Evolutionary conservation across 1,139 yeast genomes (phyloP).

Genomic region (Geotrichum phurueaensis): DNA sequence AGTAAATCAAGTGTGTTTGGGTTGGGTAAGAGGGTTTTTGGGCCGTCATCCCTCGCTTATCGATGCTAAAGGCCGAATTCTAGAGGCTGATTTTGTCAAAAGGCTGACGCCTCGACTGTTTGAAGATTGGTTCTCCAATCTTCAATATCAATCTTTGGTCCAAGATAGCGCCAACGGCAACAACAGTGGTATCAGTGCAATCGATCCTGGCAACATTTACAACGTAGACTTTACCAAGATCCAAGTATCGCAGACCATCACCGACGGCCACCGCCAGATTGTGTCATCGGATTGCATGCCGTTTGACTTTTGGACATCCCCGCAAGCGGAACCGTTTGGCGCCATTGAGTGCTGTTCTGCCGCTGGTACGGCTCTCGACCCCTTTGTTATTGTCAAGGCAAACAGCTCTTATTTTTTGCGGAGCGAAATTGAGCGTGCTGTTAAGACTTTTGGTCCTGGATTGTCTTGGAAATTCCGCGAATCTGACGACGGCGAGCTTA

Average conservation of each 20-base stretch:
- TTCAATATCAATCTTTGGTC: background rate
- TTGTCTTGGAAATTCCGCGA: background rate
- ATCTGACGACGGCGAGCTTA: background rate
- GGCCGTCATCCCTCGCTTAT: slow-evolving; percentile 16
- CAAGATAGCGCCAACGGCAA: too few relatives aligned
- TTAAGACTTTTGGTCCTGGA: background rate
- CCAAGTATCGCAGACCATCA: slow-evolving; percentile 5
- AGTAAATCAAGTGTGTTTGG: slow-evolving; percentile 14
- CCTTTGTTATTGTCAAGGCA: slow-evolving; percentile 3
- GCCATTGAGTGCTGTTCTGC: slow-evolving; percentile 14
- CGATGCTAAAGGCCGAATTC: slow-evolving; percentile 15
- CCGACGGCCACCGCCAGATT: slow-evolving; percentile 14
- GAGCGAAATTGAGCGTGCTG: background rate
- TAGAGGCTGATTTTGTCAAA: slow-evolving; percentile 6
- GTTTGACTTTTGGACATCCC: slow-evolving; percentile 4
- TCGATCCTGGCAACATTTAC: slow-evolving; percentile 9
- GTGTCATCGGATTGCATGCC: slow-evolving; percentile 10
- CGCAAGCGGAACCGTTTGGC: slow-evolving; percentile 14
- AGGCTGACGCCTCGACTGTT: background rate
- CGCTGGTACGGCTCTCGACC: slow-evolving; percentile 7
- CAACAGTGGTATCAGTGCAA: background rate
- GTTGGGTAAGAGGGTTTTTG: slow-evolving; percentile 18
- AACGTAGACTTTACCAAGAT: slow-evolving; percentile 10
- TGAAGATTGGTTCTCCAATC: slow-evolving; percentile 6
- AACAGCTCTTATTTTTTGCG: slow-evolving; percentile 1